Base-by-base conservation (phyloP, 108 stramenopile genomes). In the Discostella pseudostelligera region DNA sequence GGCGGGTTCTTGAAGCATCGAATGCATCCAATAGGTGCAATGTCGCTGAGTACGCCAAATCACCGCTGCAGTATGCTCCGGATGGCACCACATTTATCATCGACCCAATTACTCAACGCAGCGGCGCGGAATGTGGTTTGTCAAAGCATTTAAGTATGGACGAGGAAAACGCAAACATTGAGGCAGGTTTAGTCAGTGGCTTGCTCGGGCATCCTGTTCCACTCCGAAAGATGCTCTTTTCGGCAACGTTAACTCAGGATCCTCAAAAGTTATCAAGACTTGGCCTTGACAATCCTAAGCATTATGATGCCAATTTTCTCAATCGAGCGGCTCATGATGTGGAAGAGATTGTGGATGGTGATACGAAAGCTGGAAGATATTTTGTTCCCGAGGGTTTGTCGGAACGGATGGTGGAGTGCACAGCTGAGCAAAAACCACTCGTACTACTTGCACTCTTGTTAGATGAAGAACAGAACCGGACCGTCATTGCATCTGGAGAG, bases 221-320 rank as follows among this genome's bases (percentile, higher is more conserved):
- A 53, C 54, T 74, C 37, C 62, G 62, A 20, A 72, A 67, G 48
- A 78, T 72, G 83, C 83, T 97, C 35, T 96, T 94, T 59, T 96
- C 95, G 28, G 95, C 97, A 11, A 97, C 97, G 1, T 60, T 97
- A 60, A 96, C 97, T 24, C 88, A 84, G 44, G 95, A 97, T 86
- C 97, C 97, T 10, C 95, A 92, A 72, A 97, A 97, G 62, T 84
- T 97, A 29, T 88, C 95, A 3, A 48, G 88, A 19, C 82, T 96
- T 12, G 86, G 83, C 25, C 76, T 97, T 24, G 70, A 81, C 16
- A 89, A 96, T 79, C 95, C 97, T 8, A 87, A 94, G 55, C 78
- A 93, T 32, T 96, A 86, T 70, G 87, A 87, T 59, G 92, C 90
- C 0, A 87, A 87, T 70, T 78, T 77, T 47, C 69, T 89, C 51